Conservation (phyloP, 306 rosid genomes). For the Dryas drummondii region DNA sequence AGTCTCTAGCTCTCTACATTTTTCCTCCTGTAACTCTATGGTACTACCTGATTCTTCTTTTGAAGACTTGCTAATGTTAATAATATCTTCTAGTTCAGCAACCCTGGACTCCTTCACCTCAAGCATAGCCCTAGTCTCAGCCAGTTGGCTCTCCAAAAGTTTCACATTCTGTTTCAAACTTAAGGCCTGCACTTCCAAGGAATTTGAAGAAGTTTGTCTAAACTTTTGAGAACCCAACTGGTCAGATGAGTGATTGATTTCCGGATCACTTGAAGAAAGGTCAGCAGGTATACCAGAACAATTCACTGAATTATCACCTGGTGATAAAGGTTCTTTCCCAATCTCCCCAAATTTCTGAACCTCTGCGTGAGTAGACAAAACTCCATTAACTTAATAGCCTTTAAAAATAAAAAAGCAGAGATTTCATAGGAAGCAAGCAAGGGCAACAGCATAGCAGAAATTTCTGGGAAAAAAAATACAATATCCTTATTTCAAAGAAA, state of each 20-base stretch:
- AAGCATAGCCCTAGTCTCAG: slow-evolving; percentile 43
- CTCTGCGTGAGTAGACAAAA: slow-evolving; percentile 51
- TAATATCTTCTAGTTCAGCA: slow-evolving; percentile 62
- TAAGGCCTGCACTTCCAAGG: slow-evolving; percentile 50
- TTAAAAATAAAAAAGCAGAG: slow-evolving; percentile 2
- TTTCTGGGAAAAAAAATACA: neutral
- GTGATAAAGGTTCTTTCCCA: slow-evolving; percentile 42
- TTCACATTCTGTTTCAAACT: slow-evolving; percentile 55
- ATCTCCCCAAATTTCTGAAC: slow-evolving; percentile 64
- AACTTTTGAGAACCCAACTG: slow-evolving; percentile 44
- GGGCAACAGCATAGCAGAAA: neutral
- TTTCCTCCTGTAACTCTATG: slow-evolving; percentile 38
- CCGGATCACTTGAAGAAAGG: slow-evolving; percentile 32
- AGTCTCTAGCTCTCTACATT: slow-evolving; percentile 33
- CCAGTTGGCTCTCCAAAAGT: slow-evolving; percentile 50
- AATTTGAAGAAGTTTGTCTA: slow-evolving; percentile 41
- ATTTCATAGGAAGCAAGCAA: neutral
- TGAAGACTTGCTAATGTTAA: slow-evolving; percentile 37
- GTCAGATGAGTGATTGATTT: slow-evolving; percentile 33
- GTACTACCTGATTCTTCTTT: slow-evolving; percentile 49
- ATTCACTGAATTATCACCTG: slow-evolving; percentile 42
- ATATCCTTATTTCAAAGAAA: neutral
- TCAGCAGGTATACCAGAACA: slow-evolving; percentile 41
- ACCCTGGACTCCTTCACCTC: slow-evolving; percentile 55
- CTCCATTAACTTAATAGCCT: slow-evolving; percentile 11